Percentiles rank a stretch among this genome's conserved stretches.
Evolutionary conservation across 1,284 basidiomycete species (phyloP).

Genomic region (Irpex lacteus): DNA sequence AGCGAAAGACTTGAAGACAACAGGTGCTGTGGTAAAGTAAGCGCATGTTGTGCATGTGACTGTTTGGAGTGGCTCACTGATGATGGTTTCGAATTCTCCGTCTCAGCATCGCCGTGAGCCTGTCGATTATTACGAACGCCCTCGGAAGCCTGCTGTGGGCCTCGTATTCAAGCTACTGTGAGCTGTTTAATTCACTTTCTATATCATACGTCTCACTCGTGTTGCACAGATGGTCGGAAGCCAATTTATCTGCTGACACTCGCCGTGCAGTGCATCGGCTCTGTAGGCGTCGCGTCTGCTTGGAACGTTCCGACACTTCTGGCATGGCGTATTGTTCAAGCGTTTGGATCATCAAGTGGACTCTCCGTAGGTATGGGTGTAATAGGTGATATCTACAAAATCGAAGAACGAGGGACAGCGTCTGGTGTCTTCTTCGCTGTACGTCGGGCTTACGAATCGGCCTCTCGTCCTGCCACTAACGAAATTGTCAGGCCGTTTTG

Average conservation of each 20-base stretch:
- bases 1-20: slow-evolving; percentile 55
- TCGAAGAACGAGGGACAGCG: slow-evolving; percentile 39
- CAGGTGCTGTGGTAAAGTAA: slow-evolving; percentile 54
- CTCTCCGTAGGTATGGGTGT: slow-evolving; percentile 42
- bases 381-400: slow-evolving; percentile 41
- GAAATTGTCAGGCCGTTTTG: slow-evolving; percentile 19
- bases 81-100: no score
- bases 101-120: slow-evolving; percentile 39
- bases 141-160: slow-evolving; percentile 49
- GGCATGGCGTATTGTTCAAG: slow-evolving; percentile 60
- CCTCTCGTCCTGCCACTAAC: background rate
- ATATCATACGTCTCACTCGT: background rate
- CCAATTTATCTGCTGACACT: slow-evolving; percentile 58
- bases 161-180: slow-evolving; percentile 50
- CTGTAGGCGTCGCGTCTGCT: slow-evolving; percentile 54
- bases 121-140: slow-evolving; percentile 41
- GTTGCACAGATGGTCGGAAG: slow-evolving; percentile 52
- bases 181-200: slow-evolving; percentile 13
- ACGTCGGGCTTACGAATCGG: slow-evolving; percentile 13
- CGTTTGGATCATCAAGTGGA: slow-evolving; percentile 44
- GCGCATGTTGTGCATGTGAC: slow-evolving; percentile 15
- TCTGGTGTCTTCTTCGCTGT: slow-evolving; percentile 43
- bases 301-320: slow-evolving; percentile 48
- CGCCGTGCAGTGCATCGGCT: slow-evolving; percentile 56
- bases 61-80: background rate